Base-by-base conservation (phyloP, 2,329 filamentous ascomycete species). In the Cladosporium sp. region DNA sequence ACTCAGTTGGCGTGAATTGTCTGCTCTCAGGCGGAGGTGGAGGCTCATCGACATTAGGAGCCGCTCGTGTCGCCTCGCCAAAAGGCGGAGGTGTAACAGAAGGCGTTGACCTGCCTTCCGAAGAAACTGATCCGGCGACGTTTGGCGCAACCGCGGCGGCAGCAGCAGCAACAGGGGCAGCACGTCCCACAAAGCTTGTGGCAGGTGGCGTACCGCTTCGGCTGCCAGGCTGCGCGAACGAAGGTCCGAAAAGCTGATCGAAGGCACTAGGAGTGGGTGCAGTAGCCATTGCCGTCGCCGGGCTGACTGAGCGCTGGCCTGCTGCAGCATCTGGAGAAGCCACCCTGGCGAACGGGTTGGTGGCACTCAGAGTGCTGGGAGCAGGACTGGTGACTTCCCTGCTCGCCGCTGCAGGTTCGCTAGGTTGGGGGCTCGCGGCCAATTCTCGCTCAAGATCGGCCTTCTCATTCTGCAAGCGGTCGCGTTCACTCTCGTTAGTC, bases 331-430 rank as follows among this genome's bases (percentile, higher is more conserved):
- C 59, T 13, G 52, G 54, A 32, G 61, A 61, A 9, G 75, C 72
- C 52, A 77, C 79, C 63, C 89, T 84, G 75, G 96, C 96, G 76
- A 99, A 99, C 1, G 93, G 93, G 66, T 99, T 99, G 63, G 90
- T 96, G 60, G 80, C 88, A 57, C 61, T 63, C 50, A 61, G 24
- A 20, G 53, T 56, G 48, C 55, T 60, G 9, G 54, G 54, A 6
- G 51, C 50, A 17, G 54, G 52, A 47, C 53, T 57, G 13, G 54
- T 47, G 27, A 55, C 45, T 22, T 59, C 57, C 22, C 44, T 47
- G 5, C 43, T 51, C 7, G 61, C 51, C 13, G 53, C 50, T 19
- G 51, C 54, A 36, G 55, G 52, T 38, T 58, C 50, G 15, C 55
- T 56, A 20, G 55, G 50, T 5, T 42, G 43, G 19, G 43, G 52